These are phyloP conservation scores for Penicillium olsonii DNA, from an alignment of 2,329 filamentous ascomycete genomes.

Conservation along the genomic window DNA sequence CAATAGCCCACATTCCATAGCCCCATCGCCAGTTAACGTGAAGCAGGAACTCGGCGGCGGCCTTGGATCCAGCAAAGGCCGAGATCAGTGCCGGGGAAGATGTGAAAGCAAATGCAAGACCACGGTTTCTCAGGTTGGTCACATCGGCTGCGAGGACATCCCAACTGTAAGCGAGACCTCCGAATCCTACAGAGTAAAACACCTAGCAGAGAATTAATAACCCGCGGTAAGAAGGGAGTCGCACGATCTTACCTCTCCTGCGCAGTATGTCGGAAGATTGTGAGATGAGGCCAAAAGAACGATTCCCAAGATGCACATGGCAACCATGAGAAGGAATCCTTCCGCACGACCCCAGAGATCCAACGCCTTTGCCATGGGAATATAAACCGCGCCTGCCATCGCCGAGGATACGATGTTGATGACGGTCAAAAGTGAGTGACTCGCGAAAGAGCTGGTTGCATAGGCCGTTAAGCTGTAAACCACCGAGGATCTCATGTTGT, in stretches of 20 bases:
- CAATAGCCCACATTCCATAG: slow-evolving; percentile 62
- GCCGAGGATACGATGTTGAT: slow-evolving; percentile 56
- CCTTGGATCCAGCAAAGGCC: slow-evolving; percentile 57
- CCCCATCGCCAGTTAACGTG: slow-evolving; percentile 62
- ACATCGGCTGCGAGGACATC: slow-evolving; percentile 64
- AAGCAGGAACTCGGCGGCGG: slow-evolving; percentile 53
- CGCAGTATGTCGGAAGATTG: slow-evolving; percentile 62
- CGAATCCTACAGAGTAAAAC: slow-evolving; percentile 51
- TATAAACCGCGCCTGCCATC: slow-evolving; percentile 58
- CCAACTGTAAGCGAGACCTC: slow-evolving; percentile 58
- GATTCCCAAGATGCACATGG: slow-evolving; percentile 50
- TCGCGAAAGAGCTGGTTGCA: slow-evolving; percentile 53
- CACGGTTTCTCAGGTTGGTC: slow-evolving; percentile 60
- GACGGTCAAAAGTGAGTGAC: slow-evolving; percentile 56
- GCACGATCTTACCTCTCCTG: slow-evolving; percentile 47
- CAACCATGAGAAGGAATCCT: slow-evolving; percentile 54
- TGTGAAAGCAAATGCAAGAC: slow-evolving; percentile 61
- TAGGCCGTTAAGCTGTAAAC: slow-evolving; percentile 47
- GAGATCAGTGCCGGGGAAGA: slow-evolving; percentile 64
- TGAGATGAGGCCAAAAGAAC: slow-evolving; percentile 63
- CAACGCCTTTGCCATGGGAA: slow-evolving; percentile 62
- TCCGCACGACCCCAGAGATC: slow-evolving; percentile 63
- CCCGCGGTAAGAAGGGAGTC: neutral
- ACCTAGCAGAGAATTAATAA: slow-evolving; percentile 29
- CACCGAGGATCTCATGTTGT: slow-evolving; percentile 40